Percentiles rank a stretch among this genome's conserved stretches.
These are phyloP conservation scores for Xanthoceras sorbifolium DNA, from an alignment of 345 rosid species.

Conservation along the genomic window DNA sequence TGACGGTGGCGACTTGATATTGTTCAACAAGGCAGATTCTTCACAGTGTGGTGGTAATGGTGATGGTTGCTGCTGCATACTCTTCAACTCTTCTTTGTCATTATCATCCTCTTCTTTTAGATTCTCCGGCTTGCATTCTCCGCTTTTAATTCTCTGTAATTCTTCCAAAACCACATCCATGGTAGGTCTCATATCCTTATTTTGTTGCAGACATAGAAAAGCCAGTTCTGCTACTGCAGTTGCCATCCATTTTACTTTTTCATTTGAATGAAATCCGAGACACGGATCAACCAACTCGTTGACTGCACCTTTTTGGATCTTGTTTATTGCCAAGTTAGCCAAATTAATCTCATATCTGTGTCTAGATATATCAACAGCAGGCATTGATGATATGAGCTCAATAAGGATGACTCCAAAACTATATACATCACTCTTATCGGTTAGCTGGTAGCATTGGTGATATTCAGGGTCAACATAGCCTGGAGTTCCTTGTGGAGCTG, in stretches of 20 bases:
- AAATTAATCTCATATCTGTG: constrained; percentile 56
- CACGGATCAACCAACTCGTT: constrained; percentile 54
- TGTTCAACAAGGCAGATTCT: constrained; percentile 35
- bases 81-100: constrained; percentile 13
- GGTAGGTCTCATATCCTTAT: constrained; percentile 53
- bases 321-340: constrained; percentile 60
- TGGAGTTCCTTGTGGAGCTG: constrained; percentile 77
- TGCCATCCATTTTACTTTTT: constrained; percentile 42
- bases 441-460: constrained; percentile 60
- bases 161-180: constrained; percentile 52
- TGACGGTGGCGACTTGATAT: constrained; percentile 40
- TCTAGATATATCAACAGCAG: constrained; percentile 61
- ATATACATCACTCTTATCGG: constrained; percentile 64
- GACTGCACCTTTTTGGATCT: constrained; percentile 41
- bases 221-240: constrained; percentile 58
- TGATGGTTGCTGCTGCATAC: constrained; percentile 17
- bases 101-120: constrained; percentile 2
- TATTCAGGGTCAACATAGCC: constrained; percentile 75
- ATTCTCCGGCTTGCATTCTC: constrained; percentile 25
- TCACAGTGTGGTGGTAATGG: constrained; percentile 46
- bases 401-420: constrained; percentile 72
- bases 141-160: constrained; percentile 38
- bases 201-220: constrained; percentile 62
- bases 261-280: constrained; percentile 46
- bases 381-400: constrained; percentile 65